Evolutionary conservation across 345 rosid genomes (phyloP), one percentile per base, ranked within the genome.

Genomic region (Microcos paniculata): DNA sequence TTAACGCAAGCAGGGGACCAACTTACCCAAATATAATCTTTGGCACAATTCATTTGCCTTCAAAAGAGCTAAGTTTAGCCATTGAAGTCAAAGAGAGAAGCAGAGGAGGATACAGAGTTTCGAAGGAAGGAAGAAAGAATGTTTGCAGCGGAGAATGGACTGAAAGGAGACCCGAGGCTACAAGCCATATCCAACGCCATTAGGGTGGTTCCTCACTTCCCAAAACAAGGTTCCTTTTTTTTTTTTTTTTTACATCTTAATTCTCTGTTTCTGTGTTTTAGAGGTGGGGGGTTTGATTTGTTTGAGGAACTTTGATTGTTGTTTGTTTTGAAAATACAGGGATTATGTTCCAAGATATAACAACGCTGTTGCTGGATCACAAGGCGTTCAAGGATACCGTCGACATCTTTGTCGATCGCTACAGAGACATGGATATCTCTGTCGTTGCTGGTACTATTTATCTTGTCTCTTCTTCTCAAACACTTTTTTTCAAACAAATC

Each of bases 331-430:
- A n/a, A n/a, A n/a, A 75, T 73, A 51, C 59, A 95, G 99, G 99
- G 67, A 95, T 95, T 75, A 92, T 93, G 98, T 95, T 95, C 85
- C 99, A 95, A 63, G 99, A 95, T 76, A 95, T 95, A 72, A 95
- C 97, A 38, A 93, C 99, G 45, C 77, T 95, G 86, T 67, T 95
- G 85, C 75, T 93, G 73, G 90, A 95, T 87, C 99, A 92, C 77
- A 86, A 88, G 83, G 97, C 97, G 67, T 95, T 95, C 78, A 85
- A 90, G 80, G 81, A 95, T 79, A 91, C 96, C 7, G 88, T 95
- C 77, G 99, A 93, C 76, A 95, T 92, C 71, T 93, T 95, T 74
- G 98, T 93, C 16, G 99, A 93, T 82, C 97, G 99, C 45, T 95
- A 95, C 81, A 90, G 89, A 76, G 82, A 90, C 82, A 95, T 90